These are phyloP conservation scores for Penicillium glabrum DNA, from an alignment of 2,329 filamentous ascomycete species.

Conservation along the genomic window DNA sequence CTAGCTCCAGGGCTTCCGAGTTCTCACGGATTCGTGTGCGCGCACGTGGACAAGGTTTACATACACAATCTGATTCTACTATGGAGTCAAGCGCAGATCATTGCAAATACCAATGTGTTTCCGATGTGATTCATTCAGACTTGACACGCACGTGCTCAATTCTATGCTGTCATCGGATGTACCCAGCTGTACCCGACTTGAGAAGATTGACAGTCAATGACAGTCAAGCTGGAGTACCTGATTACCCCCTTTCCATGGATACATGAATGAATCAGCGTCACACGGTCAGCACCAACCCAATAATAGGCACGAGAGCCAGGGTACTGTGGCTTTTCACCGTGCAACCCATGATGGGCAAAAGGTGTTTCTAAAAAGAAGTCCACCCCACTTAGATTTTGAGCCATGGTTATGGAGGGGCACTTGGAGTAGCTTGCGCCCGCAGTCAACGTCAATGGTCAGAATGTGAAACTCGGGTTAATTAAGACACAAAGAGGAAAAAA, in stretches of 20 bases:
- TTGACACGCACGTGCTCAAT: not conserved
- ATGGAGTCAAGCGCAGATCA: not conserved
- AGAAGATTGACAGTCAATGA: not conserved
- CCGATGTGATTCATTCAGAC: too few relatives aligned
- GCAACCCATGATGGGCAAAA: not conserved
- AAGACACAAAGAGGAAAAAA: constrained; percentile 12
- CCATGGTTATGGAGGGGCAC: constrained; percentile 2
- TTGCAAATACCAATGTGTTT: not conserved
- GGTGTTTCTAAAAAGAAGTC: constrained; percentile 14
- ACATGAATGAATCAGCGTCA: not conserved
- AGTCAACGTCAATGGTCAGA: constrained; percentile 7
- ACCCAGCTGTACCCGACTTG: not conserved
- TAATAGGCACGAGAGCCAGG: not conserved
- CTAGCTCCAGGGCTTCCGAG: not conserved
- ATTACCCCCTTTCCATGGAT: not conserved
- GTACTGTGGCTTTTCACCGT: not conserved
- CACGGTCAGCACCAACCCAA: not conserved
- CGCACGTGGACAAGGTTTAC: not conserved
- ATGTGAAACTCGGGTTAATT: constrained; percentile 19
- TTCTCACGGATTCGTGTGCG: not conserved
- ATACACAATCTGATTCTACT: not conserved
- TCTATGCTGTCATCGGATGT: not conserved
- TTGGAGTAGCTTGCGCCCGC: constrained; percentile 4
- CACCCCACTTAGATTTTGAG: constrained; percentile 1
- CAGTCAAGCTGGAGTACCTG: not conserved